Base-by-base conservation (phyloP, 176 grass and related monocot species). In the Carex parvula region DNA sequence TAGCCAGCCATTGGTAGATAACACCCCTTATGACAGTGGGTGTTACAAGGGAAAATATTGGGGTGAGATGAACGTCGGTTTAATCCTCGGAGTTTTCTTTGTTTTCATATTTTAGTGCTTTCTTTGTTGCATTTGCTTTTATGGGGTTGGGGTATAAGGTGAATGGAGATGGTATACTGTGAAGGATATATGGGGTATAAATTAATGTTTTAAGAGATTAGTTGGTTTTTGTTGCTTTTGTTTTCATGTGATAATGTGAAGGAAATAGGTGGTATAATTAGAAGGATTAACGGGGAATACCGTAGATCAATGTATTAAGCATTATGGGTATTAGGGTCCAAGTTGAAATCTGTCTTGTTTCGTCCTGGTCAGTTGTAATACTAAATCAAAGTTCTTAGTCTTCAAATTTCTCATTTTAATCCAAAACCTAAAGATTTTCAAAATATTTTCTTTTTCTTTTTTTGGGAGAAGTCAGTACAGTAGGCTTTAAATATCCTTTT, bases 11-110 rank as follows among this genome's bases (percentile, higher is more conserved):
- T 81, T 97, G 67, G 90, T 92, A 83, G 92, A 97, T 65, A 98
- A 94, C 74, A 94, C 89, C 46, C 92, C 90, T 5, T 94, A 91
- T 56, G 94, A 97, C 60, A 94, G 94, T 3, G 89, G 89, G 4
- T 89, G 87, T 21, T 83, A 14, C 6, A 87, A 79, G 26, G 55
- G 16, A 4, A 68, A 58, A 53, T 17, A 24, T 75, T 75, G 46
- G 71, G 46, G 3, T 79, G 8, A 41, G 15, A 9, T 60, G 79
- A 64, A 12, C 16, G 65, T 50, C 8, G 82, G 60, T 84, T 73
- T 84, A 15, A 35, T 82, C 33, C 41, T 48, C 16, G 57, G 80
- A 15, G 60, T 64, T 46, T 29, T 66, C 12, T 26, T 48, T 35
- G 58, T 66, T 46, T 66, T 65, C 0, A 41, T 62, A 9, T 66